These are phyloP conservation scores for Actinomucor elegans DNA, from an alignment of 371 early-diverging fungal species.

Conservation along the genomic window DNA sequence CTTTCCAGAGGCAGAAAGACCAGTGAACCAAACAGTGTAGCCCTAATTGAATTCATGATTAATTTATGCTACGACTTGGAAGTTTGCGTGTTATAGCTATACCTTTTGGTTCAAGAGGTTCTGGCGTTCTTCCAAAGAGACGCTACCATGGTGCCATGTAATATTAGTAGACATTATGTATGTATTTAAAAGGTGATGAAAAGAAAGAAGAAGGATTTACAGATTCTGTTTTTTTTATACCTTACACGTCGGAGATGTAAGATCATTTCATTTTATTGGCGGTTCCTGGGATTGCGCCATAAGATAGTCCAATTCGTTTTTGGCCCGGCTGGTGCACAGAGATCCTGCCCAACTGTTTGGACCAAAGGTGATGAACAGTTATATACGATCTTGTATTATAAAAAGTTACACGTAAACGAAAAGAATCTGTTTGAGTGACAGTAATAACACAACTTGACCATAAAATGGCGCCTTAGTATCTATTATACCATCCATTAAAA, in stretches of 20 bases:
- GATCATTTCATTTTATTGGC: constrained; percentile 25
- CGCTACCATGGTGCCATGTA: constrained; percentile 85
- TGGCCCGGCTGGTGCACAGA: constrained; percentile 20
- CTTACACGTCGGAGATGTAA: too few species aligned
- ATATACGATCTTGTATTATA: constrained; percentile 25
- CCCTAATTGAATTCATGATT: constrained; percentile 62
- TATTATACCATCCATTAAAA: constrained; percentile 31
- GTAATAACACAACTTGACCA: too few species aligned
- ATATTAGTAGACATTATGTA: constrained; percentile 76
- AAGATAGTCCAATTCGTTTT: constrained; percentile 9
- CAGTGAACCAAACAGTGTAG: constrained; percentile 90
- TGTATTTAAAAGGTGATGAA: neutral
- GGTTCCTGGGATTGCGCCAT: constrained; percentile 29
- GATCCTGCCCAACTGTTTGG: constrained; percentile 5
- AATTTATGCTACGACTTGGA: too few species aligned
- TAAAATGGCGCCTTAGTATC: too few species aligned
- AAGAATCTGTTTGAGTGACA: constrained; percentile 9
- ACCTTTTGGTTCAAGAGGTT: constrained; percentile 73
- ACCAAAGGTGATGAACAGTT: constrained; percentile 19
- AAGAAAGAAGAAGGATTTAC: neutral
- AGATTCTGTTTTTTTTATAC: too few species aligned
- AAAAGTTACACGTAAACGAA: constrained; percentile 37
- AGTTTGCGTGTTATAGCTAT: too few species aligned
- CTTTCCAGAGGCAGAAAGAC: constrained; percentile 93
- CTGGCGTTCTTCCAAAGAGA: constrained; percentile 77